These are phyloP conservation scores for Barbatosphaeria neglecta DNA, from an alignment of 495 filamentous ascomycete genomes.

Conservation along the genomic window DNA sequence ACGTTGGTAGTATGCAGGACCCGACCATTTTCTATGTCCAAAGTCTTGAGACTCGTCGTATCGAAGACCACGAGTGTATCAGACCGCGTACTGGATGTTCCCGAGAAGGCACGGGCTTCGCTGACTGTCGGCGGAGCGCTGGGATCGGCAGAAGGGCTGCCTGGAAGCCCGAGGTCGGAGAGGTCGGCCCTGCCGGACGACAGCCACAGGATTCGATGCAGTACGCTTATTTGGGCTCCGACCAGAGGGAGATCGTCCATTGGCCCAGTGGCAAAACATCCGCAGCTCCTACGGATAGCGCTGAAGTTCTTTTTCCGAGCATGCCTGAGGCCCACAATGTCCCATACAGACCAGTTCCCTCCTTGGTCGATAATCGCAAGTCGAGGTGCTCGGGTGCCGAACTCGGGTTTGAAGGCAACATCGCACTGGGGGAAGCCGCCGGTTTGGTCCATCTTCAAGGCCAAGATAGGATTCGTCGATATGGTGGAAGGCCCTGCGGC, in stretches of 20 bases:
- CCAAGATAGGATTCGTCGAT: conserved; percentile 48
- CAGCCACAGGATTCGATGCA: conserved; percentile 10
- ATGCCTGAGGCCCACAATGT: conserved; percentile 30
- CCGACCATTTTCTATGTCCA: not conserved
- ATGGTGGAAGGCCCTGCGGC: conserved; percentile 35
- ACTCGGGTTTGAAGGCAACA: conserved; percentile 68
- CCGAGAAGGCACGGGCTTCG: not conserved
- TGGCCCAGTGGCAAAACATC: conserved; percentile 9
- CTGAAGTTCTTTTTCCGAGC: conserved; percentile 23
- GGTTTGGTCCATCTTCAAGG: conserved; percentile 40
- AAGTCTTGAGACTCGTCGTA: not conserved
- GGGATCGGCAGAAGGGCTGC: not conserved
- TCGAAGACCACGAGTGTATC: not conserved
- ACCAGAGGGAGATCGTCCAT: conserved; percentile 7
- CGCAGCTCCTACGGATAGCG: conserved; percentile 14
- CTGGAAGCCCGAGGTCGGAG: not conserved
- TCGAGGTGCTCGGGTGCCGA: conserved; percentile 40
- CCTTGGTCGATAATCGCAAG: conserved; percentile 60
- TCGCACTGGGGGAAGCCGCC: conserved; percentile 54
- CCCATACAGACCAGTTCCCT: conserved; percentile 70
- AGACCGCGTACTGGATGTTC: not conserved
- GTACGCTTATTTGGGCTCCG: not conserved
- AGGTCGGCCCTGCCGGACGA: not conserved
- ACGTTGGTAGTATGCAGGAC: not conserved
- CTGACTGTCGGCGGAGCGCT: not conserved